Conservation (phyloP, 495 filamentous ascomycete species). For the Aspergillus biplanus region DNA sequence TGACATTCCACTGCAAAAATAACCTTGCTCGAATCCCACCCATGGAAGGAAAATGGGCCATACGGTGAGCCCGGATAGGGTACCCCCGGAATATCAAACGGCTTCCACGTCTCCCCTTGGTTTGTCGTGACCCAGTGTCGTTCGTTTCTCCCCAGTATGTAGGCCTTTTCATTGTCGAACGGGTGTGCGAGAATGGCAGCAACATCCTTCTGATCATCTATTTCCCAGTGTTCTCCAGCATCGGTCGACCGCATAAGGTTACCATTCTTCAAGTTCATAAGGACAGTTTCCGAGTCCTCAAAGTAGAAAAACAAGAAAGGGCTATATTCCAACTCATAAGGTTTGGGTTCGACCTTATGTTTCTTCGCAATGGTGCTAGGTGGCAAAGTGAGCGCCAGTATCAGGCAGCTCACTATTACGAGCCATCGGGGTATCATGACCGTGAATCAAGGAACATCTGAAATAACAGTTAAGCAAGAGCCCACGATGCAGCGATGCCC, state of each 20-base stretch:
- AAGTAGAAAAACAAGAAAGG: constrained; percentile 81
- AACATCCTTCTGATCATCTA: constrained; percentile 52
- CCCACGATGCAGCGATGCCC: constrained; percentile 1
- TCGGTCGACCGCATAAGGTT: constrained; percentile 74
- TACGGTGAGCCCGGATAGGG: constrained; percentile 38
- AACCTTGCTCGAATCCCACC: constrained; percentile 76
- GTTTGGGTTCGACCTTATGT: constrained; percentile 52
- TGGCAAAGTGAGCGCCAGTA: constrained; percentile 37
- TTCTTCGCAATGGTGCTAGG: constrained; percentile 48
- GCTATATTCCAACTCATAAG: constrained; percentile 61
- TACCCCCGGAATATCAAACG: constrained; percentile 62
- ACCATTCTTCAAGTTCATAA: constrained; percentile 59
- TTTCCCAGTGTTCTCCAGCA: constrained; percentile 74
- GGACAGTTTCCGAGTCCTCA: constrained; percentile 75
- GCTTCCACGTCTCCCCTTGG: constrained; percentile 75
- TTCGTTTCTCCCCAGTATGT: constrained; percentile 66
- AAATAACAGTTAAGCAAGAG: constrained; percentile 16
- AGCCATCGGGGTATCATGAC: constrained; percentile 50
- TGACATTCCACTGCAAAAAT: constrained; percentile 76
- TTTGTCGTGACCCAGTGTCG: constrained; percentile 81
- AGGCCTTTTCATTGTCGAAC: constrained; percentile 76
- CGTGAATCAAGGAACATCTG: constrained; percentile 38
- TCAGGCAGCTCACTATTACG: constrained; percentile 40
- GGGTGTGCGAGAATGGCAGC: constrained; percentile 70
- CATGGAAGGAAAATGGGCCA: constrained; percentile 72